phyloP scores from a whole-genome alignment of 306 rosid species.

The Crotalaria pallida region DNA sequence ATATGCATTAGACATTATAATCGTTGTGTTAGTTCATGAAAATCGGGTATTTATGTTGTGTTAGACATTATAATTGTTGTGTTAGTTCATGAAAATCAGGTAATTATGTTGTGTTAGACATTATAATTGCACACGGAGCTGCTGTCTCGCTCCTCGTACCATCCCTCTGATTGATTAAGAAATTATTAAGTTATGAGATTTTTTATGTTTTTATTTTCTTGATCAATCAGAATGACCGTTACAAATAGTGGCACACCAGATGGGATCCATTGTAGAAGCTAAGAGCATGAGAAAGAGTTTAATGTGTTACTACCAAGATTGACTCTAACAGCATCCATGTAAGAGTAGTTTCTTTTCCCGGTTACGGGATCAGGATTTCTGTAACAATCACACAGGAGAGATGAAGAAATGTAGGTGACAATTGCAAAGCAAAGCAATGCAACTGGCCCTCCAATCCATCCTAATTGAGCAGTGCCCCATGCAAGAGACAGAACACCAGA shows the following conservation, averaged over 20 bases:
- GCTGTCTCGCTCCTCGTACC: too few species aligned
- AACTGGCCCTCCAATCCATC: constrained; percentile 67
- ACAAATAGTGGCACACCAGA: too few species aligned
- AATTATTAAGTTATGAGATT: too few species aligned
- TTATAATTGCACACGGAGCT: too few species aligned
- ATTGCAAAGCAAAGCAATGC: constrained; percentile 42
- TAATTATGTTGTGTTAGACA: constrained; percentile 16
- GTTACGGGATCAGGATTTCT: constrained; percentile 57
- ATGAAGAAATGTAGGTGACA: constrained; percentile 49
- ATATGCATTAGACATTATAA: constrained; percentile 15
- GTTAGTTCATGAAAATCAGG: constrained; percentile 12
- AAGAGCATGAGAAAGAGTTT: constrained; percentile 72
- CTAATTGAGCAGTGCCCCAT: constrained; percentile 62
- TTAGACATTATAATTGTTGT: constrained; percentile 4
- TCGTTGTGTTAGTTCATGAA: neutral
- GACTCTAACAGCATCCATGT: too few species aligned
- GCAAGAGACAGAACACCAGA: constrained; percentile 69
- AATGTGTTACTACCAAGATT: too few species aligned
- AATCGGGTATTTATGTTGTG: too few species aligned
- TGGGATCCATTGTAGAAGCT: too few species aligned
- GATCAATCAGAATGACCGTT: too few species aligned
- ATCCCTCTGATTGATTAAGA: too few species aligned
- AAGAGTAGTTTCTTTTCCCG: constrained; percentile 57
- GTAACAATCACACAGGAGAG: constrained; percentile 58
- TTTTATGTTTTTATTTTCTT: too few species aligned